These are phyloP conservation scores for Schizosaccharomyces lindneri DNA, from an alignment of 805 yeast genomes.

Conservation along the genomic window DNA sequence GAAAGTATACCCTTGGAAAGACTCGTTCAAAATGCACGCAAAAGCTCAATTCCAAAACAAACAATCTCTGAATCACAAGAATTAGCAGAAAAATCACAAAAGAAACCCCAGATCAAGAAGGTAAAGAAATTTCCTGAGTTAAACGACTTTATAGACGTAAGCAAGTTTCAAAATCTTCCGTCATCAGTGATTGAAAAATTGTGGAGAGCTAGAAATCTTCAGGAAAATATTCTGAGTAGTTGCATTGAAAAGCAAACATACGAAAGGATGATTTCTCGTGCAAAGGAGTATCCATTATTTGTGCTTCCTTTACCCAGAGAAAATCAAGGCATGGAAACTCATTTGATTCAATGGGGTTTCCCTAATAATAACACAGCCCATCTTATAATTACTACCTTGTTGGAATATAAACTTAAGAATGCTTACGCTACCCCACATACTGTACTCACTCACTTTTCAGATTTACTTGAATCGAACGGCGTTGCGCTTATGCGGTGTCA, in stretches of 20 bases:
- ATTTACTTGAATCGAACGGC: slow-evolving; percentile 31
- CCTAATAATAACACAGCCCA: slow-evolving; percentile 66
- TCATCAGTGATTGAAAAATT: slow-evolving; percentile 41
- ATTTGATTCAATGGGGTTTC: slow-evolving; percentile 81
- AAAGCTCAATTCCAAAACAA: slow-evolving; percentile 17
- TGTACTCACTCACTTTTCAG: slow-evolving; percentile 66
- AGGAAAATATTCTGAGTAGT: slow-evolving; percentile 24
- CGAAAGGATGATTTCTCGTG: slow-evolving; percentile 30
- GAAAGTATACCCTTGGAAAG: neutral
- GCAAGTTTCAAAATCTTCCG: slow-evolving; percentile 32
- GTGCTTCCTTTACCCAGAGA: slow-evolving; percentile 72
- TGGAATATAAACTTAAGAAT: slow-evolving; percentile 71
- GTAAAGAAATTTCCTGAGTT: too few relatives aligned
- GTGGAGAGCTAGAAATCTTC: slow-evolving; percentile 72
- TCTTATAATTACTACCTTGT: slow-evolving; percentile 71
- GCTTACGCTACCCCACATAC: slow-evolving; percentile 93
- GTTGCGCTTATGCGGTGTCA: slow-evolving; percentile 68
- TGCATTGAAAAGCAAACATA: neutral
- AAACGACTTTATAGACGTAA: slow-evolving; percentile 31
- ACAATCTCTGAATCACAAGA: slow-evolving; percentile 22
- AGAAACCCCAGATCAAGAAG: slow-evolving; percentile 13
- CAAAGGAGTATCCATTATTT: slow-evolving; percentile 55
- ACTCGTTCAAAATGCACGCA: neutral
- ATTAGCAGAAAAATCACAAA: neutral
- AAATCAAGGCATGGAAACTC: slow-evolving; percentile 37